Evolutionary conservation across 805 yeast species (phyloP).

Genomic region (Teunomyces cretensis): DNA sequence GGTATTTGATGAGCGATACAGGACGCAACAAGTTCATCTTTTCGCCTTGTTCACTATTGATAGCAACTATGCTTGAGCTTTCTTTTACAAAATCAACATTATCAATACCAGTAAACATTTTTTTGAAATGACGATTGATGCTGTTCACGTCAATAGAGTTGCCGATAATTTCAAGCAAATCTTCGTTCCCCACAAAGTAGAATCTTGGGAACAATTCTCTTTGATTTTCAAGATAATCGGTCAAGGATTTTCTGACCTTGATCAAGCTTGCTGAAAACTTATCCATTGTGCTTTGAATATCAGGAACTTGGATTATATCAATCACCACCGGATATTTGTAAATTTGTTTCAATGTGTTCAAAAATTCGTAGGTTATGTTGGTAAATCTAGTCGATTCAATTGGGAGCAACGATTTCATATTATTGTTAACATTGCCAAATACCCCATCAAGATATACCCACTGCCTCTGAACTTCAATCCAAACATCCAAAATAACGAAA

Average conservation of each 20-base stretch:
- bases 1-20: constrained; percentile 41
- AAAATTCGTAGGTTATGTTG: constrained; percentile 60
- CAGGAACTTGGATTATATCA: constrained; percentile 54
- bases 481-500: constrained; percentile 54
- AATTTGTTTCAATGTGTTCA: constrained; percentile 48
- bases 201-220: constrained; percentile 76
- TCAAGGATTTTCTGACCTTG: constrained; percentile 62
- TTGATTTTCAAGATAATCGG: constrained; percentile 78
- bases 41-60: constrained; percentile 71
- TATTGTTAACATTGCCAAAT: constrained; percentile 54
- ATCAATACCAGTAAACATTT: constrained; percentile 69
- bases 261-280: constrained; percentile 55
- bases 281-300: constrained; percentile 45
- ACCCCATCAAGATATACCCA: constrained; percentile 87
- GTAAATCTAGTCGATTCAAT: constrained; percentile 67
- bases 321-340: constrained; percentile 50
- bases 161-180: constrained; percentile 79
- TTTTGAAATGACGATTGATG: constrained; percentile 61
- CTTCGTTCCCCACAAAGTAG: constrained; percentile 89
- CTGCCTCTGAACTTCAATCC: constrained; percentile 86
- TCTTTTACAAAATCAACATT: constrained; percentile 37
- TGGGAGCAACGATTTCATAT: constrained; percentile 64
- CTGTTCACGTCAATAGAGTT: constrained; percentile 45
- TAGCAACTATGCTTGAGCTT: constrained; percentile 38
- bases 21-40: constrained; percentile 39